Base-by-base conservation (phyloP, 1,139 yeast species). In the Lodderomyces orthopsilosis region DNA sequence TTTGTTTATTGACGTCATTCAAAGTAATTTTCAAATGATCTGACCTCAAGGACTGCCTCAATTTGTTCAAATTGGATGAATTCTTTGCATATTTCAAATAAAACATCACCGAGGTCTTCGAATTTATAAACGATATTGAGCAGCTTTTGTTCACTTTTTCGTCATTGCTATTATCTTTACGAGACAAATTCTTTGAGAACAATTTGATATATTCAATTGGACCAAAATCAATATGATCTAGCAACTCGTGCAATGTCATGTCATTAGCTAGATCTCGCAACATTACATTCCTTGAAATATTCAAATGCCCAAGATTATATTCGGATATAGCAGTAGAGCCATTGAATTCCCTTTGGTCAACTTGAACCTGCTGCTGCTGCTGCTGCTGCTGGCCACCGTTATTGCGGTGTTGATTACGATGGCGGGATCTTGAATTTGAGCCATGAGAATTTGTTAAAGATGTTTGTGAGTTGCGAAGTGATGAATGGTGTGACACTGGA, bases 161-260 rank as follows among this genome's bases (percentile, higher is more conserved):
- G 13, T 34, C 37, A 4, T 18, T 13, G 7, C 23, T 18, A 23
- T 15, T 15, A 4, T 23, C 9, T 4, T 6, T 15, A n/a, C 12
- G 34, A 15, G 22, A 17, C 7, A 15, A 13, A 18, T 2, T n/a
- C 38, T 59, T 63, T 9, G 65, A 49, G 50, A 64, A 62, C 58
- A 70, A 56, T 45, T 65, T 67, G 47, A 71, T 62, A 51, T 65
- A 66, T 52, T 73, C 77, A 32, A 73, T 69, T 2, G 78, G 77
- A 2, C 77, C 78, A 48, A 55, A 60, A 44, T 70, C 74, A 35
- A 73, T 59, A 18, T 57, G 54, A 46, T 67, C 56, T 38, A 73
- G 56, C 22, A 73, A 55, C 23, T 68, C 64, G 39, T 57, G 54
- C 37, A 72, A 52, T 1, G 64, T 40, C 28, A 70, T 49, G 21